These are phyloP conservation scores for Pseudogymnoascus sp. DNA, from an alignment of 2,329 filamentous ascomycete genomes.

Conservation along the genomic window DNA sequence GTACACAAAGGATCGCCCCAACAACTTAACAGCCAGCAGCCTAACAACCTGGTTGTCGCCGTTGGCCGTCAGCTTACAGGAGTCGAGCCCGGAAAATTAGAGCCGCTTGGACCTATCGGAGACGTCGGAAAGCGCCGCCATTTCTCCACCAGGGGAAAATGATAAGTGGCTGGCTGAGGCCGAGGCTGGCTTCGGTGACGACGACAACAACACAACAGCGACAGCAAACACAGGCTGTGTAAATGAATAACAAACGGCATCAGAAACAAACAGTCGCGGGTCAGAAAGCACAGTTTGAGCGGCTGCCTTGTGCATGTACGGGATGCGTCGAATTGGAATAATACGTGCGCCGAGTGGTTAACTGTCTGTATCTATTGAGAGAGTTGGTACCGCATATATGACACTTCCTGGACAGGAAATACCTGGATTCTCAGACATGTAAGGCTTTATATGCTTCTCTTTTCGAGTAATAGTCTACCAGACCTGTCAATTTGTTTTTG, in stretches of 20 bases:
- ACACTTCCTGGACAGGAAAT: background rate
- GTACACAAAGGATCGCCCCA: background rate
- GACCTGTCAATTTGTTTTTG: background rate
- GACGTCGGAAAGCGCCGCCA: background rate
- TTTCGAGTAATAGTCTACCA: background rate
- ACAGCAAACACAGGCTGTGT: background rate
- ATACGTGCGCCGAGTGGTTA: background rate
- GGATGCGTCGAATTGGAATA: background rate
- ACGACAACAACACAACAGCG: background rate
- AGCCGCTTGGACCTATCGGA: background rate
- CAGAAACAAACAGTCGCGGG: background rate
- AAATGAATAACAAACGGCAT: background rate
- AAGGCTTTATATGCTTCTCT: background rate
- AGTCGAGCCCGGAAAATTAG: background rate
- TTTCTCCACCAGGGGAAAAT: background rate
- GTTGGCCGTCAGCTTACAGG: background rate
- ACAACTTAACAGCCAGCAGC: background rate
- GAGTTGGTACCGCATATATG: background rate
- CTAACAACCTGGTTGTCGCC: background rate
- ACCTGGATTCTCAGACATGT: background rate
- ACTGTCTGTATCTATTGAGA: background rate
- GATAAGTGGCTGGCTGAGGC: background rate
- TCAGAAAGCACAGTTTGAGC: background rate
- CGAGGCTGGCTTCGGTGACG: background rate
- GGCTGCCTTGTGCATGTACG: background rate